Percentiles rank a stretch among this genome's conserved stretches.
These are phyloP conservation scores for Trichophyton verrucosum DNA, from an alignment of 2,329 filamentous ascomycete species.

Conservation along the genomic window DNA sequence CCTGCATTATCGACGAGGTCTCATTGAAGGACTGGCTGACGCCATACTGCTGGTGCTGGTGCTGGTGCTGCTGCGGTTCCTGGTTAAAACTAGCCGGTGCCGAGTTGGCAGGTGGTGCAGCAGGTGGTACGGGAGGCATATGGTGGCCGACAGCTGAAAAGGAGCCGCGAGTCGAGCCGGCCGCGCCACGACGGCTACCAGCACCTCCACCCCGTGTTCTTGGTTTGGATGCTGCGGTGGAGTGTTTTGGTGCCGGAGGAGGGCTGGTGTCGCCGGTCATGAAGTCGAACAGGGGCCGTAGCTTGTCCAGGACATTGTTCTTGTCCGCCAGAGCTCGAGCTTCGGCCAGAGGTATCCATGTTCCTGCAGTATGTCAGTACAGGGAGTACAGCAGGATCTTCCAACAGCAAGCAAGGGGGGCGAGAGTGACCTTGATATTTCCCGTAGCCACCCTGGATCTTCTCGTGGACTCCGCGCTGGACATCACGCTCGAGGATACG, in stretches of 20 bases:
- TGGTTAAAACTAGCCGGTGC: neutral
- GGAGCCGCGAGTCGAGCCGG: neutral
- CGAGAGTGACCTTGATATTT: slow-evolving; percentile 74
- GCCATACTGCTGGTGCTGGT: slow-evolving; percentile 5
- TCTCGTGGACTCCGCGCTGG: slow-evolving; percentile 91
- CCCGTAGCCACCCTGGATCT: slow-evolving; percentile 94
- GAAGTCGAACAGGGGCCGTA: slow-evolving; percentile 82
- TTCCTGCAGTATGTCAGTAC: slow-evolving; percentile 44
- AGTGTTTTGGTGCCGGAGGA: slow-evolving; percentile 85
- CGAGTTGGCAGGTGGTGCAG: neutral
- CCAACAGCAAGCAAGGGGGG: neutral
- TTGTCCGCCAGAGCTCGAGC: slow-evolving; percentile 72
- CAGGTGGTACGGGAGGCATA: neutral
- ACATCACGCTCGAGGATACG: slow-evolving; percentile 93
- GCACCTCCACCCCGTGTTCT: slow-evolving; percentile 56
- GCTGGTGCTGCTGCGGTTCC: slow-evolving; percentile 1
- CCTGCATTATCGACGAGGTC: slow-evolving; percentile 71
- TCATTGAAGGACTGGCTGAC: slow-evolving; percentile 34
- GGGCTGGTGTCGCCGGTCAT: slow-evolving; percentile 74
- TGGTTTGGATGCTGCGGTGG: slow-evolving; percentile 60
- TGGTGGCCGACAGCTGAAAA: slow-evolving; percentile 8
- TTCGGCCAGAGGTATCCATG: slow-evolving; percentile 82
- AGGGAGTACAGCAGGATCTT: neutral
- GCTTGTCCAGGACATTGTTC: slow-evolving; percentile 72
- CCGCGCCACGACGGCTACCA: slow-evolving; percentile 1